These are phyloP conservation scores for Babesia sp. DNA, from an alignment of 169 alveolate species.

Conservation along the genomic window DNA sequence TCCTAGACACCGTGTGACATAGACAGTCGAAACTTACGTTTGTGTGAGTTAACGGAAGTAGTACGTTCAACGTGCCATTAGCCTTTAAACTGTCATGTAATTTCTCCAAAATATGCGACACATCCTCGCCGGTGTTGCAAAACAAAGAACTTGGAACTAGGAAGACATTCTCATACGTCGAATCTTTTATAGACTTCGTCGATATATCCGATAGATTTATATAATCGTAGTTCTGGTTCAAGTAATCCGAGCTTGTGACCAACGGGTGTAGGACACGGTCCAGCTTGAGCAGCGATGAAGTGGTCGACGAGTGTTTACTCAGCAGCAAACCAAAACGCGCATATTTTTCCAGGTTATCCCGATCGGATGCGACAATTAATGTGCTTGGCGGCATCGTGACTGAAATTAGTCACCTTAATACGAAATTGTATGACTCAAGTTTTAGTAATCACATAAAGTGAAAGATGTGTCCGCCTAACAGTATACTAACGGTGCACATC, in stretches of 20 bases:
- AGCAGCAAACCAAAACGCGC: neutral
- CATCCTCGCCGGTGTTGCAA: conserved; percentile 43
- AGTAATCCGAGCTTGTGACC: neutral
- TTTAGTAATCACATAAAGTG: too few relatives aligned
- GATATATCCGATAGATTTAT: neutral
- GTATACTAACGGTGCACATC: too few relatives aligned
- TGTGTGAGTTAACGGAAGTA: conserved; percentile 8
- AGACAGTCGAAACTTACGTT: neutral
- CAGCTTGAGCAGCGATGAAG: conserved; percentile 35
- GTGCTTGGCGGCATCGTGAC: neutral
- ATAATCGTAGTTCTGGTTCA: conserved; percentile 8
- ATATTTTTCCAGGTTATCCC: conserved; percentile 19
- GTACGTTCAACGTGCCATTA: conserved; percentile 37
- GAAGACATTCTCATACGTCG: conserved; percentile 20
- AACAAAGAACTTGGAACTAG: conserved; percentile 14
- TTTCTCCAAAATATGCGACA: conserved; percentile 22
- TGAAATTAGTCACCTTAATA: neutral
- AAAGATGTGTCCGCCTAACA: too few relatives aligned
- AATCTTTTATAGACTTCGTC: neutral
- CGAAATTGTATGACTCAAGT: too few relatives aligned
- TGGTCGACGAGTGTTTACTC: neutral
- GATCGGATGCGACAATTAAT: conserved; percentile 9
- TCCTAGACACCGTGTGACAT: neutral
- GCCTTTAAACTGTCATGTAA: conserved; percentile 33
- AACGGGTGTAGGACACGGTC: conserved; percentile 14